These are phyloP conservation scores for Astragalus membranaceus DNA, from an alignment of 306 rosid genomes.

Conservation along the genomic window DNA sequence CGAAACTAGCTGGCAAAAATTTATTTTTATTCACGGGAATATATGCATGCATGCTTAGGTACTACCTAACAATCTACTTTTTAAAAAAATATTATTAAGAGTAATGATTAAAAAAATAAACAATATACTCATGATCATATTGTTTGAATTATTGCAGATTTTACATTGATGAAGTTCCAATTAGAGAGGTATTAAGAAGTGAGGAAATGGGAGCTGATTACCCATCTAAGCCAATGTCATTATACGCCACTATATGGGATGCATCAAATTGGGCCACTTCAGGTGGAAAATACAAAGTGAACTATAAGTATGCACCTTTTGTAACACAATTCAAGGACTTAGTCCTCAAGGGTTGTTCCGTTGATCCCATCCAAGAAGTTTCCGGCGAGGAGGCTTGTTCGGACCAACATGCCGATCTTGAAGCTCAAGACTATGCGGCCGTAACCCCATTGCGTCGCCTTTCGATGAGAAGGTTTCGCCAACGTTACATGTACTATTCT, in stretches of 20 bases:
- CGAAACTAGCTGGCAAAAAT: constrained; percentile 24
- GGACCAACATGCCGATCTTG: constrained; percentile 23
- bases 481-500: constrained; percentile 74
- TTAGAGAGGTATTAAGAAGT: constrained; percentile 62
- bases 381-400: constrained; percentile 21
- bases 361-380: constrained; percentile 52
- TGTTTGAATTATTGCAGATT: constrained; percentile 46
- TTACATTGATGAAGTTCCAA: constrained; percentile 90
- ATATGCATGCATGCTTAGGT: constrained; percentile 7
- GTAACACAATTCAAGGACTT: constrained; percentile 76
- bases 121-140: not conserved
- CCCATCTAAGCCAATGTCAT: constrained; percentile 90
- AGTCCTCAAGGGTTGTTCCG: constrained; percentile 69
- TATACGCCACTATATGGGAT: constrained; percentile 90
- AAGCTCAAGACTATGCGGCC: constrained; percentile 39
- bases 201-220: constrained; percentile 76
- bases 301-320: constrained; percentile 85
- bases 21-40: constrained; percentile 20
- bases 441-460: constrained; percentile 39
- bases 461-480: constrained; percentile 65
- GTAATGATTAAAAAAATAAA: not conserved
- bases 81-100: not conserved
- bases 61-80: not conserved
- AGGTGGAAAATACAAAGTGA: constrained; percentile 75
- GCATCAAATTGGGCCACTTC: constrained; percentile 95